Conservation (phyloP, 2,329 filamentous ascomycete genomes). For the Aureobasidium sp. region DNA sequence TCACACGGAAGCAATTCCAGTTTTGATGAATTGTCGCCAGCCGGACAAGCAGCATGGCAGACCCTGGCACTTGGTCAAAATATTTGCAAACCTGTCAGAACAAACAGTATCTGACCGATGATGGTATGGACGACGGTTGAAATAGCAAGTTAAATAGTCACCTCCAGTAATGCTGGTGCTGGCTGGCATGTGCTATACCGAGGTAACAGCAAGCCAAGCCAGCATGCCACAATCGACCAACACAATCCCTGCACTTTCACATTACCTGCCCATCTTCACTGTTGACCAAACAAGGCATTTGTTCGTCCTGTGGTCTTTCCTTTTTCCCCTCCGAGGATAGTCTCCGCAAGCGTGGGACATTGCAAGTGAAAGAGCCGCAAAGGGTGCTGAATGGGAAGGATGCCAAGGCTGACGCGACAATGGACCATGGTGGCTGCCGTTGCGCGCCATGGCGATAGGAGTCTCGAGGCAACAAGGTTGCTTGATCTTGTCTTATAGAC, state of each 20-base stretch:
- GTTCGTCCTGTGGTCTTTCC: neutral
- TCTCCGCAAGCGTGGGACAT: neutral
- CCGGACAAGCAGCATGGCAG: neutral
- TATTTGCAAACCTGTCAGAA: neutral
- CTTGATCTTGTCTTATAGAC: neutral
- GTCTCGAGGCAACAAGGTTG: neutral
- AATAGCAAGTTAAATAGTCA: neutral
- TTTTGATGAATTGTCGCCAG: neutral
- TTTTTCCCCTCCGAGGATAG: neutral
- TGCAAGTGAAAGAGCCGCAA: neutral
- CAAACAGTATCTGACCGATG: neutral
- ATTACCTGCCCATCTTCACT: neutral
- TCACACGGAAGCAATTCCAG: constrained; percentile 7
- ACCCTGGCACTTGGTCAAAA: neutral
- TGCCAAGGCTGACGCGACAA: constrained; percentile 1
- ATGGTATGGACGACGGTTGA: neutral
- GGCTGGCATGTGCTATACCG: constrained; percentile 1
- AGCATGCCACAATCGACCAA: neutral
- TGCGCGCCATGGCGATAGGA: neutral
- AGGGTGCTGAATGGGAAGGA: neutral
- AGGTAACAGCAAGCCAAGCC: neutral
- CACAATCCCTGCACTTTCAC: neutral
- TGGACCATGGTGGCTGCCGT: constrained; percentile 1
- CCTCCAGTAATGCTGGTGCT: neutral
- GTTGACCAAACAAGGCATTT: neutral